Percentiles rank a stretch among this genome's conserved stretches.
Evolutionary conservation across 2,329 filamentous ascomycete species (phyloP).

Genomic region (Colletotrichum godetiae): DNA sequence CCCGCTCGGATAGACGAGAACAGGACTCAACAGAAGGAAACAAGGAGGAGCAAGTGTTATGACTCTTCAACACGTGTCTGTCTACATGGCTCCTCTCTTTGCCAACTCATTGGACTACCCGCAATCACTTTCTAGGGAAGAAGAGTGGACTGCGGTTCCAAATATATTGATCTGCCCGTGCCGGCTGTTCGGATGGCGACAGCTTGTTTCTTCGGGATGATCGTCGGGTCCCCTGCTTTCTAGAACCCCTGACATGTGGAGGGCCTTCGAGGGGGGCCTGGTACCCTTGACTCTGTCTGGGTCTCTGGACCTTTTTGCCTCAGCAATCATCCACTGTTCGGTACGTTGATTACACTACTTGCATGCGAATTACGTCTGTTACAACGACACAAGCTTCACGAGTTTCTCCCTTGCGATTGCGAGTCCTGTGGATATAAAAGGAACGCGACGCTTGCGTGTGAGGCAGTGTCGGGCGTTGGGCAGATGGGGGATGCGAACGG

Average conservation of each 20-base stretch:
- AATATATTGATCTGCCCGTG: constrained; percentile 24
- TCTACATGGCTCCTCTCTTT: too few species aligned
- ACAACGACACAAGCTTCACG: not conserved
- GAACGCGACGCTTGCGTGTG: not conserved
- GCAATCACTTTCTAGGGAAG: not conserved
- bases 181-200: constrained; percentile 19
- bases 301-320: not conserved
- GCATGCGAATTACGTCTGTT: not conserved
- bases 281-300: not conserved
- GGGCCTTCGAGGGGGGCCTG: not conserved
- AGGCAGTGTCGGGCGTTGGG: not conserved
- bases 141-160: constrained; percentile 12
- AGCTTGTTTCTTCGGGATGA: not conserved
- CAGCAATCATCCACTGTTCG: too few species aligned
- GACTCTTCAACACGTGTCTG: too few species aligned
- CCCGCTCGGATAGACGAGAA: too few species aligned
- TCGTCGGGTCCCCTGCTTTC: not conserved
- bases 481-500: not conserved
- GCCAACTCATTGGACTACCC: too few species aligned
- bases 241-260: not conserved
- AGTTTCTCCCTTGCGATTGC: not conserved
- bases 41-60: too few species aligned
- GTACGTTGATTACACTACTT: not conserved
- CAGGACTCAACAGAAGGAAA: too few species aligned
- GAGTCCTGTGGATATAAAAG: not conserved